phyloP scores from a whole-genome alignment of 2,329 filamentous ascomycete species.

The Fusarium chlamydosporum region DNA sequence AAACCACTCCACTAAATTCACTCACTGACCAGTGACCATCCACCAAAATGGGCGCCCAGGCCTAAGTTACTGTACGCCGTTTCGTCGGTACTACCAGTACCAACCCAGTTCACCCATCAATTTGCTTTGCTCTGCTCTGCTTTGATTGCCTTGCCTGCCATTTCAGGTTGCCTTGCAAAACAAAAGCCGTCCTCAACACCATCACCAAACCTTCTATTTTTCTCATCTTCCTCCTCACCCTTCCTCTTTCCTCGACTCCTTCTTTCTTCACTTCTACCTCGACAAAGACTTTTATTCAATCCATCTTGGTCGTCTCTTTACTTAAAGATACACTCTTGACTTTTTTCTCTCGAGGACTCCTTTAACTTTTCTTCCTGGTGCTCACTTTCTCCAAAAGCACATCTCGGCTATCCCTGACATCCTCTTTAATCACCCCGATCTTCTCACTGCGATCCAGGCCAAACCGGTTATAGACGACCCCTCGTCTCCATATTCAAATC shows the following conservation, averaged over 20 bases:
- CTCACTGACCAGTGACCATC: slow-evolving; percentile 7
- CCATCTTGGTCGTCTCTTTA: slow-evolving; percentile 11
- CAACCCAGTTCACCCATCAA: neutral
- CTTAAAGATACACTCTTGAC: slow-evolving; percentile 16
- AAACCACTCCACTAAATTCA: slow-evolving; percentile 20
- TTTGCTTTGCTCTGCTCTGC: slow-evolving; percentile 4
- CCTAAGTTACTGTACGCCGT: too few species aligned
- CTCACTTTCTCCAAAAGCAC: neutral
- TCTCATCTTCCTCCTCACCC: slow-evolving; percentile 13
- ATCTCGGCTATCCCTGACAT: neutral
- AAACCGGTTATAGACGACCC: slow-evolving; percentile 33
- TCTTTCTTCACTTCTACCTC: slow-evolving; percentile 19
- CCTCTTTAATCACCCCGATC: neutral
- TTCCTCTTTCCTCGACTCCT: slow-evolving; percentile 1
- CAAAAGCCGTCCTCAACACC: slow-evolving; percentile 37
- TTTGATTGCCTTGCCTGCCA: slow-evolving; percentile 23
- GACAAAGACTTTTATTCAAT: slow-evolving; percentile 12
- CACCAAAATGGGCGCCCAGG: slow-evolving; percentile 5
- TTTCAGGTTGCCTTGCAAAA: slow-evolving; percentile 23
- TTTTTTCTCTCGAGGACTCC: slow-evolving; percentile 27
- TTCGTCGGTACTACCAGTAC: slow-evolving; percentile 20
- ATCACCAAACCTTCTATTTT: slow-evolving; percentile 38
- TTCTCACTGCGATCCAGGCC: neutral
- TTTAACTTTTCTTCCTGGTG: slow-evolving; percentile 10
- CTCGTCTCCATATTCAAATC: slow-evolving; percentile 41